Conservation (phyloP, 2,329 filamentous ascomycete species). For the Talaromyces rugulosus region DNA sequence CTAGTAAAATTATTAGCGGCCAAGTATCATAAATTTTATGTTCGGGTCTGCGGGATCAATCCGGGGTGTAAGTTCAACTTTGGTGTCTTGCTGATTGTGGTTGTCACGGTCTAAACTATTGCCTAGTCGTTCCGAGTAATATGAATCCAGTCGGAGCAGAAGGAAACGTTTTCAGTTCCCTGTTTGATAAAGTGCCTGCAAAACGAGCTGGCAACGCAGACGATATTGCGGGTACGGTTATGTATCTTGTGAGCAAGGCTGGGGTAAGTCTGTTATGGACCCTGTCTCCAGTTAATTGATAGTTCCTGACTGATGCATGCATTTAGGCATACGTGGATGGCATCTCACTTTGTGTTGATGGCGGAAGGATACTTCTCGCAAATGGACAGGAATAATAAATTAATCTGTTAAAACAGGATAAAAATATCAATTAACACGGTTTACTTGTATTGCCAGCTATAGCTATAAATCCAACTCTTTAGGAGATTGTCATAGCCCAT, state of each 20-base stretch:
- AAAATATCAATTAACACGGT: no score
- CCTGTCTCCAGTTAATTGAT: no score
- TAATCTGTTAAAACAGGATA: no score
- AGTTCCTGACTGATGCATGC: background rate
- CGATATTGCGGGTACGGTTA: conserved; percentile 41
- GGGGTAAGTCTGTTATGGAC: conserved; percentile 27
- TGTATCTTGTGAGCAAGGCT: conserved; percentile 41
- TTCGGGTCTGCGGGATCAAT: conserved; percentile 43
- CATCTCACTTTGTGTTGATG: conserved; percentile 37
- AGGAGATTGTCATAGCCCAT: no score
- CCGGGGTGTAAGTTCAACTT: conserved; percentile 28
- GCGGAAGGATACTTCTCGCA: conserved; percentile 37
- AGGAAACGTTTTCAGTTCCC: conserved; percentile 38
- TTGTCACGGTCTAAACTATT: conserved; percentile 2
- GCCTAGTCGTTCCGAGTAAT: conserved; percentile 37
- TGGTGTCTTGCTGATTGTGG: no score
- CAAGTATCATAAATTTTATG: conserved; percentile 45
- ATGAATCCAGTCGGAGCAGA: conserved; percentile 43
- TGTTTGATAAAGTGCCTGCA: conserved; percentile 40
- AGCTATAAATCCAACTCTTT: no score
- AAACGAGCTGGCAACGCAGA: conserved; percentile 35
- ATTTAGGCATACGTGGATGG: conserved; percentile 38
- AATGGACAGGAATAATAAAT: conserved; percentile 32
- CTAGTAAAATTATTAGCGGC: conserved; percentile 46
- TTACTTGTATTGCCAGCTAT: no score